These are phyloP conservation scores for Pyrrhoderma lamaoense DNA, from an alignment of 1,284 basidiomycete genomes.

Conservation along the genomic window DNA sequence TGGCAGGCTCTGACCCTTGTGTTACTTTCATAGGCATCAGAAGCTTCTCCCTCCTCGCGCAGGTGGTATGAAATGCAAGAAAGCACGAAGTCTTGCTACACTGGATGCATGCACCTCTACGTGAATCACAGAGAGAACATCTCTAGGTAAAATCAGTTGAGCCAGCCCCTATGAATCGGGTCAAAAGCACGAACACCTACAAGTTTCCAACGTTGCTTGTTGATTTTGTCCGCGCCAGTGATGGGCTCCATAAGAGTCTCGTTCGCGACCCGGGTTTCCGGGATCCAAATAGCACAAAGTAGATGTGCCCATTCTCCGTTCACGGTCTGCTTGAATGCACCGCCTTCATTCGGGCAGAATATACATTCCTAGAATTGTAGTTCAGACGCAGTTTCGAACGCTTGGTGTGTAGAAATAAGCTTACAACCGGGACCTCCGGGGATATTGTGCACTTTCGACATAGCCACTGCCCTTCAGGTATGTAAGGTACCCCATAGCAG, in stretches of 20 bases:
- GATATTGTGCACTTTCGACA: conserved; percentile 98
- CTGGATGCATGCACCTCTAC: conserved; percentile 92
- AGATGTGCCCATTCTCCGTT: conserved; percentile 95
- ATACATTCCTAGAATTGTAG: conserved; percentile 64
- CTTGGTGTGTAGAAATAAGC: too few species aligned
- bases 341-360: conserved; percentile 93
- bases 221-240: conserved; percentile 82
- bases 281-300: conserved; percentile 96
- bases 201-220: conserved; percentile 91
- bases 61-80: conserved; percentile 92
- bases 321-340: conserved; percentile 97
- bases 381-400: neutral
- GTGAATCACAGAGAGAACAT: conserved; percentile 81
- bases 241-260: conserved; percentile 99
- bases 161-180: too few species aligned
- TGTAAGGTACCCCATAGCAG: conserved; percentile 99
- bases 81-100: conserved; percentile 91
- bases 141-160: too few species aligned
- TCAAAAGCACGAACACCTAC: conserved; percentile 54
- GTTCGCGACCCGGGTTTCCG: conserved; percentile 91
- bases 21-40: conserved; percentile 84
- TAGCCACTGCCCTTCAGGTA: conserved; percentile 99
- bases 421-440: conserved; percentile 90
- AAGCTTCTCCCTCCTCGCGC: conserved; percentile 80
- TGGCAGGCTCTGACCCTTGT: conserved; percentile 60